Base-by-base conservation (phyloP, 129 eudicot genomes). In the Flaveria brownii region DNA sequence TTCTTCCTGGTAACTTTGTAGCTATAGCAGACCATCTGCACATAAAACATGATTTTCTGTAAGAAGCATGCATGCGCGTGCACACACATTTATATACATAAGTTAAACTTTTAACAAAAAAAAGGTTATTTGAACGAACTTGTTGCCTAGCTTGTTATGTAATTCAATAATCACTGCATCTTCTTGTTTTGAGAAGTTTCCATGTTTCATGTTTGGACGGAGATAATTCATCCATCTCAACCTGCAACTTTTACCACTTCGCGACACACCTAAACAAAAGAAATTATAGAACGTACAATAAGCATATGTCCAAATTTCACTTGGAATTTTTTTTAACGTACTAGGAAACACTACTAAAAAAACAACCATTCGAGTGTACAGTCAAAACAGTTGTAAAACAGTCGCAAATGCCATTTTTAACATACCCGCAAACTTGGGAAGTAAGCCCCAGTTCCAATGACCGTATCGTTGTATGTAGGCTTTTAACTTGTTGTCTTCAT, bases 81-180 rank as follows among this genome's bases (percentile, higher is more conserved):
- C 50, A 2, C n/a, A 0, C 54, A 14, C 15, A 49, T 49, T 1
- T 49, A 47, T 12, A 49, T 49, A 49, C 5, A 49, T 11, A 49
- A 13, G n/a, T 4, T 4, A 49, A 14, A 0, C 14, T 2, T 49
- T 49, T 49, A 49, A 13, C 17, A 3, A 15, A 49, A 28, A 4
- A 13, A 28, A 28, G 68, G 69, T 30, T 63, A 39, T 66, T 0
- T 5, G 22, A 13, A 49, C 61, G 9, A 5, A 70, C 86, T 70
- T 83, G 74, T 78, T 83, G 13, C 86, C 86, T 12, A 83, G 69
- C 62, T 74, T 49, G 45, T 69, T 56, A 51, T 69, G 86, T n/a
- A 78, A 68, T 49, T 78, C 73, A 16, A 68, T 45, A 55, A 83
- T 63, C 1, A 83, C 5, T 33, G 62, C 73, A 23, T 76, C 74